Evolutionary conservation across 352 stramenopile species (phyloP).

Genomic region (Pythium rhizo-oryzae): DNA sequence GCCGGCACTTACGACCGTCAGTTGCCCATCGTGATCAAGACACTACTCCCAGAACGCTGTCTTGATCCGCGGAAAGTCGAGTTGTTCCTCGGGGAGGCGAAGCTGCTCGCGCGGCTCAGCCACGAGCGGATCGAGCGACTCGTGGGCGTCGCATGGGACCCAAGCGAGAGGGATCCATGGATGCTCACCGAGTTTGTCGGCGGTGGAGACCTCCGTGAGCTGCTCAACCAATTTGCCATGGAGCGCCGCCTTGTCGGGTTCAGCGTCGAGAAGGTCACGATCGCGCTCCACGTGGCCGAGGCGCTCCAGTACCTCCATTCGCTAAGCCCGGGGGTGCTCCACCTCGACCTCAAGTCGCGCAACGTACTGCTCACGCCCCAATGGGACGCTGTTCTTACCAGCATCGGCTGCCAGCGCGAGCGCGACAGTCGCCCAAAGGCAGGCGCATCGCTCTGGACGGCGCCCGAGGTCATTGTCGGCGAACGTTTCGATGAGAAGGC

Average conservation of each 20-base stretch:
- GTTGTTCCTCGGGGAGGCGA: slow-evolving; percentile 13
- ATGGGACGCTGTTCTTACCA: slow-evolving; percentile 41
- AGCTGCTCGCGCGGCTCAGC: slow-evolving; percentile 45
- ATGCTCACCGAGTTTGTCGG: slow-evolving; percentile 35
- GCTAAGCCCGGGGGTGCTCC: slow-evolving; percentile 19
- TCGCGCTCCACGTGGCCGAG: slow-evolving; percentile 33
- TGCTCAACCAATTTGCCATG: slow-evolving; percentile 29
- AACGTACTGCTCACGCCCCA: slow-evolving; percentile 37
- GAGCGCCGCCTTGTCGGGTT: slow-evolving; percentile 28
- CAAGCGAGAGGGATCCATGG: slow-evolving; percentile 21
- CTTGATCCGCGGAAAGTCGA: background rate
- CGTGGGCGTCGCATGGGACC: slow-evolving; percentile 14
- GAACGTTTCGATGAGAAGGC: slow-evolving; percentile 31
- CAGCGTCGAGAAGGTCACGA: slow-evolving; percentile 38
- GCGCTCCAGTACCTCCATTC: slow-evolving; percentile 8
- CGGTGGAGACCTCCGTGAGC: slow-evolving; percentile 14
- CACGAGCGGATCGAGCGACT: slow-evolving; percentile 55
- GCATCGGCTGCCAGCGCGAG: slow-evolving; percentile 39
- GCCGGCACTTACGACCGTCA: slow-evolving; percentile 39
- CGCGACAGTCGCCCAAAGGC: slow-evolving; percentile 24
- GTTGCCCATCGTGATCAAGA: slow-evolving; percentile 49
- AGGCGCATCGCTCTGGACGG: slow-evolving; percentile 11
- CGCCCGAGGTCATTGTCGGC: slow-evolving; percentile 32
- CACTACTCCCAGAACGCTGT: slow-evolving; percentile 4
- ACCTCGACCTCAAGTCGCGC: slow-evolving; percentile 30